Evolutionary conservation across 176 grass and related monocot genomes (phyloP), one percentile per base, ranked within the genome.

Genomic region (Musa schizocarpa): DNA sequence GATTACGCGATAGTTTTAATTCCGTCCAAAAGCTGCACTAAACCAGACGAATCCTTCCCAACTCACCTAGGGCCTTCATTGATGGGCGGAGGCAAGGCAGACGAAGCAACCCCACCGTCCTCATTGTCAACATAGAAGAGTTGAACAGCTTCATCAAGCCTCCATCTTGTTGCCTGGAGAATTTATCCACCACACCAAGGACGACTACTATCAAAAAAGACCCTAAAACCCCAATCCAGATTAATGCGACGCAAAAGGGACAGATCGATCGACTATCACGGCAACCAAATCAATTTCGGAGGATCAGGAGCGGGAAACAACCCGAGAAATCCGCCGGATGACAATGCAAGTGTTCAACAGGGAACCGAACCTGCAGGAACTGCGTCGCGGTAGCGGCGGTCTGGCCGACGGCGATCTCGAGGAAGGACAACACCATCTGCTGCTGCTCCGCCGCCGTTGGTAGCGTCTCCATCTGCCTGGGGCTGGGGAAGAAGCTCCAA

Each of bases 371-470:
- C 91, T 89, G 63, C 19, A 99, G 88, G 75, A 94, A 99, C 79
- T 94, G 90, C 16, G 88, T 52, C 27, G 95, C 95, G 12, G 22
- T 92, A 11, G 94, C 78, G 13, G 79, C 75, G n/a, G 82, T 89
- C 78, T 99, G 88, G 68, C 87, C 95, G 56, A 78, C 84, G 74
- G 95, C 91, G 86, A 99, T 92, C 88, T 99, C 95, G 76, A 94
- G 86, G 85, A 99, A 99, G 61, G 75, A 84, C 9, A 88, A 89
- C 74, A 99, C 82, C 19, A 99, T 74, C 53, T 66, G 72, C 74
- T 89, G 86, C 83, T 78, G 85, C 76, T 86, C 86, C 53, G 77
- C 76, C 24, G 76, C 50, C 43, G 86, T 53, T 63, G 80, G 80
- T 17, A 76, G 53, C 24, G 43, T 73, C 68, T 80, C 69, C 78